phyloP scores from a whole-genome alignment of 306 rosid genomes.

The Sesbania bispinosa region DNA sequence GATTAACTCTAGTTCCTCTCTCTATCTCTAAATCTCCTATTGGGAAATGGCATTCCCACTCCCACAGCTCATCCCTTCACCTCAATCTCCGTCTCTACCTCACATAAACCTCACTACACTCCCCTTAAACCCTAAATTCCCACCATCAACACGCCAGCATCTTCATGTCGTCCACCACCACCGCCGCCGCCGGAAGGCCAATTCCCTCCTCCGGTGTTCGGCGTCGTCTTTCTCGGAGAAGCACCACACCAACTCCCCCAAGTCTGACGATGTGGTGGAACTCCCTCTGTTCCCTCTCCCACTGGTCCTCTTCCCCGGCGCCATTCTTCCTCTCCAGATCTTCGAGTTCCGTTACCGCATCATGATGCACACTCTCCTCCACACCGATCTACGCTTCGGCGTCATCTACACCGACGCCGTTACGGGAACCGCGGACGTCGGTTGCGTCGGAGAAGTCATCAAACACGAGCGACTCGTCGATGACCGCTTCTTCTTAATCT shows the following conservation, averaged over 20 bases:
- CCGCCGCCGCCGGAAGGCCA: constrained; percentile 31
- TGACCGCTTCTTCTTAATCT: constrained; percentile 89
- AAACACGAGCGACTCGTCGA: constrained; percentile 96
- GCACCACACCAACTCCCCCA: constrained; percentile 67
- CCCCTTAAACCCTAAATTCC: constrained; percentile 43
- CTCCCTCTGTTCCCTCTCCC: constrained; percentile 93
- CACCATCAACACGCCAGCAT: constrained; percentile 17
- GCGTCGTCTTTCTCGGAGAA: constrained; percentile 88
- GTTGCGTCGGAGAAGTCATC: constrained; percentile 96
- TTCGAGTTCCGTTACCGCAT: constrained; percentile 97
- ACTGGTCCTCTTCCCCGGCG: constrained; percentile 92
- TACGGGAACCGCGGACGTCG: constrained; percentile 76
- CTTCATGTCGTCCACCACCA: constrained; percentile 23
- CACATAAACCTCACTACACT: constrained; percentile 50
- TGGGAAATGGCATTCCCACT: constrained; percentile 74
- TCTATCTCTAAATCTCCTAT: neutral
- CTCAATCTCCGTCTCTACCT: constrained; percentile 47
- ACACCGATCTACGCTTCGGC: constrained; percentile 96
- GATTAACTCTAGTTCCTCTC: neutral
- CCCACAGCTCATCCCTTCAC: constrained; percentile 69
- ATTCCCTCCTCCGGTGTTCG: constrained; percentile 58
- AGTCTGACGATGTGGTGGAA: constrained; percentile 74
- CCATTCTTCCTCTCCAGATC: constrained; percentile 92
- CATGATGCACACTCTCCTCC: constrained; percentile 98
- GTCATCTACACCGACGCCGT: constrained; percentile 78